Evolutionary conservation across 371 early-diverging fungal genomes (phyloP), one percentile per base, ranked within the genome.

Genomic region (Chytridiales sp.): DNA sequence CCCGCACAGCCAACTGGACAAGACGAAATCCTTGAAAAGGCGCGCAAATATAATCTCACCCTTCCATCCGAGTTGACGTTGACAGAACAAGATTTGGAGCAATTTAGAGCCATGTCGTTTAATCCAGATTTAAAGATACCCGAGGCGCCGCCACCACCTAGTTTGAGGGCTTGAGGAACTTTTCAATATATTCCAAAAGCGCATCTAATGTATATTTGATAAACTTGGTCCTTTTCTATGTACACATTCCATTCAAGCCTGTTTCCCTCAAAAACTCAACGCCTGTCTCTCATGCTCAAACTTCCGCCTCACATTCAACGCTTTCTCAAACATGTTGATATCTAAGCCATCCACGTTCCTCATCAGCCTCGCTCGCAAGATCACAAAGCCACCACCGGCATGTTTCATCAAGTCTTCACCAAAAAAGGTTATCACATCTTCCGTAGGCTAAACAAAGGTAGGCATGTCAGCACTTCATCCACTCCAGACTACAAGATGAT

Each of bases 281-380:
- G 26, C 19, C 26, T 11, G 36, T 11, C 62, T 6, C 47, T 54
- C 24, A 22, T 17, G 40, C 15, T 47, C 55, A 34, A 66, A 65
- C 36, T 50, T 49, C 13, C 66, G 54, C 31, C 64, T 27, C 19
- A 63, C 47, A 27, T 31, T 35, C 6, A 70, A 22, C 8, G 70
- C 70, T 57, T 70, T 39, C 13, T 70, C 70, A 38, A 50, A 70
- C 19, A 66, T 22, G 9, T 29, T 17, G 3, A 63, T 24, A 43
- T 66, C 67, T 24, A 70, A 41, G 13, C 70, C 70, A 36, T 70
- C 70, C 47, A 70, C 63, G 27, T 59, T 60, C 40, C 70, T 29
- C 29, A 50, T 49, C 17, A 66, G 54, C 17, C 63, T 47, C 2
- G 70, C 67, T 8, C 63, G 47, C n/a, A 70, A 44, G 24, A 66